These are phyloP conservation scores for Pleurotus tuoliensis DNA, from an alignment of 768 basidiomycete species.

Conservation along the genomic window DNA sequence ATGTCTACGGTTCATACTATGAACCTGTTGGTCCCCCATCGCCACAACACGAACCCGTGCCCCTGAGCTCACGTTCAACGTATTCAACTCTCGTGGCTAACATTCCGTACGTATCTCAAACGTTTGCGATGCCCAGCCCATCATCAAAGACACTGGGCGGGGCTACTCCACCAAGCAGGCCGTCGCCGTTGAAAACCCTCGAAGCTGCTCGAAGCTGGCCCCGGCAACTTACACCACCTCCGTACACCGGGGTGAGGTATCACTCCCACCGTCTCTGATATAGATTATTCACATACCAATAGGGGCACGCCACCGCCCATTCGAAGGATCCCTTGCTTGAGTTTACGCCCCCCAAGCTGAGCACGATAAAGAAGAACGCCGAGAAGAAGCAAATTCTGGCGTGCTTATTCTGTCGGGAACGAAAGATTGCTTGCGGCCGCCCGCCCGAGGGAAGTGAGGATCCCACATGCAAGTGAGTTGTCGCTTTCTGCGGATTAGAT, in stretches of 20 bases:
- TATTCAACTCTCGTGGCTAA: background rate
- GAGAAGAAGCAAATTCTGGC: constrained; percentile 27
- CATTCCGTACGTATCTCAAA: background rate
- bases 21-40: background rate
- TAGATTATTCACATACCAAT: background rate
- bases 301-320: background rate
- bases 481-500: background rate
- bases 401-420: constrained; percentile 37
- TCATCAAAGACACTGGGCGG: too few species aligned
- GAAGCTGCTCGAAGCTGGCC: background rate
- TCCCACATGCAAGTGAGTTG: constrained; percentile 46
- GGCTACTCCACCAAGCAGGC: too few species aligned
- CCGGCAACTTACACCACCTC: background rate
- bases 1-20: too few species aligned
- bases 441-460: constrained; percentile 34
- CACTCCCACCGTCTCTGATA: background rate
- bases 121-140: too few species aligned
- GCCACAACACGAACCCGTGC: background rate
- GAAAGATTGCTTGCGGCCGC: constrained; percentile 38
- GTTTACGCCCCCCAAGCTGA: background rate
- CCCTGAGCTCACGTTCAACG: background rate
- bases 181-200: background rate
- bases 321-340: background rate
- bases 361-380: constrained; percentile 1
- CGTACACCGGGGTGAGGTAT: background rate